Evolutionary conservation across 140 eudicot genomes (phyloP), one percentile per base, ranked within the genome.

Genomic region (Erigeron philadelphicus): DNA sequence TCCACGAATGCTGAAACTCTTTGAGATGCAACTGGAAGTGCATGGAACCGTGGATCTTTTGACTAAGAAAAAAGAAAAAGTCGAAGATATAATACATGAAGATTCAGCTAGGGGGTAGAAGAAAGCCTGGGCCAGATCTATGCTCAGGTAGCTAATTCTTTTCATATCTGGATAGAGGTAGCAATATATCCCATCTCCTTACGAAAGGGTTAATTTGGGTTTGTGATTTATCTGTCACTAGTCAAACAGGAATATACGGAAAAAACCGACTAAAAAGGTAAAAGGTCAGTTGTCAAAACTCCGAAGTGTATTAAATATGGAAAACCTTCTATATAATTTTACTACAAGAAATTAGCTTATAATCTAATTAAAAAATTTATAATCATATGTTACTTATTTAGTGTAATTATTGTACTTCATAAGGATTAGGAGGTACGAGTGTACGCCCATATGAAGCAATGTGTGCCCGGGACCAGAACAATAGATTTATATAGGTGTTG

Each of bases 41-140:
- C 98, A 83, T 93, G 98, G 75, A 93, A 93, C 80, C 98, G 85
- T 52, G 98, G 98, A 85, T 93, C 96, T 80, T 80, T 93, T 11
- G 96, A 86, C 96, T 89, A 78, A 78, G 73, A 19, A 64, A 41
- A 35, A 53, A 49, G 23, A 81, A 40, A 31, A 42, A 67, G 16
- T 43, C 41, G 8, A 40, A 57, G 47, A 73, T 73, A 73, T 11
- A 52, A 56, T 44, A 56, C 11, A 44, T 74, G 21, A 40, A 55
- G 45, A 21, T 55, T 15, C 46, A 43, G 45, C 16, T 31, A 73
- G 7, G 65, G 54, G 10, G 6, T 1, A 40, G 13, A 16, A 60
- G 43, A 25, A 40, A 60, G 46, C 1, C 45, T 31, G 19, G 3
- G 44, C 13, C 46, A 12, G 5, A 50, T 66, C 16, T 46, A 25